phyloP scores from a whole-genome alignment of 768 basidiomycete species.

The Leccinellum luteum region DNA sequence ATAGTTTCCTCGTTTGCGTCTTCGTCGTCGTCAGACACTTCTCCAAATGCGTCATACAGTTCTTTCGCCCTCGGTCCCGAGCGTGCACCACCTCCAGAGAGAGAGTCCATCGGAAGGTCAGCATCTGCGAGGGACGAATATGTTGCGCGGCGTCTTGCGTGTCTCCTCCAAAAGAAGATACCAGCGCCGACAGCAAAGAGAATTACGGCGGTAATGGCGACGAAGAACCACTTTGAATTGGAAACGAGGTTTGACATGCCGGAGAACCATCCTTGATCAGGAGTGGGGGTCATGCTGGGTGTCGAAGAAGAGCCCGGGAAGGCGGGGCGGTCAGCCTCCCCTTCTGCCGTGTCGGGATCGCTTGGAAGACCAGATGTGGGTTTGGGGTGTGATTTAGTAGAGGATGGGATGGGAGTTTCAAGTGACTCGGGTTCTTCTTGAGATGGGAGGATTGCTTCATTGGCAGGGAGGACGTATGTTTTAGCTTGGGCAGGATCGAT shows the following conservation, averaged over 20 bases:
- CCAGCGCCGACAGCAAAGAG: slow-evolving; percentile 69
- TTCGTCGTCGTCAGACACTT: slow-evolving; percentile 81
- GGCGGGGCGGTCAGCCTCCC: slow-evolving; percentile 77
- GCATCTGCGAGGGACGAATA: slow-evolving; percentile 65
- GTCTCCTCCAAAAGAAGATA: slow-evolving; percentile 79
- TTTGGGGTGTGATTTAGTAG: slow-evolving; percentile 68
- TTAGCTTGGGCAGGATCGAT: slow-evolving; percentile 67
- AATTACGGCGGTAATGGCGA: slow-evolving; percentile 73
- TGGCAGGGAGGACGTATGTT: slow-evolving; percentile 57
- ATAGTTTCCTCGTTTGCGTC: slow-evolving; percentile 72
- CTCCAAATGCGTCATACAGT: slow-evolving; percentile 95
- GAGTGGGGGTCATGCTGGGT: slow-evolving; percentile 51
- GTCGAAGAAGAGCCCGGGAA: slow-evolving; percentile 44
- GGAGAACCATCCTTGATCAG: slow-evolving; percentile 84
- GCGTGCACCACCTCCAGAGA: slow-evolving; percentile 42
- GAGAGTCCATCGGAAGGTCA: slow-evolving; percentile 73
- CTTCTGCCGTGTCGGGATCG: slow-evolving; percentile 78
- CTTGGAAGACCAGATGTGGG: slow-evolving; percentile 85
- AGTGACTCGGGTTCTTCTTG: slow-evolving; percentile 41
- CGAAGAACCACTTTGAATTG: slow-evolving; percentile 87
- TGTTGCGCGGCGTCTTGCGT: slow-evolving; percentile 37
- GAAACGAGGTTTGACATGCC: slow-evolving; percentile 70
- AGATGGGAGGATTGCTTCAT: slow-evolving; percentile 50
- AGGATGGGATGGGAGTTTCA: slow-evolving; percentile 38
- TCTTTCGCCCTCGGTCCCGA: slow-evolving; percentile 69